Conservation (phyloP, 805 yeast genomes). For the Kodamaea neixiangensis region DNA sequence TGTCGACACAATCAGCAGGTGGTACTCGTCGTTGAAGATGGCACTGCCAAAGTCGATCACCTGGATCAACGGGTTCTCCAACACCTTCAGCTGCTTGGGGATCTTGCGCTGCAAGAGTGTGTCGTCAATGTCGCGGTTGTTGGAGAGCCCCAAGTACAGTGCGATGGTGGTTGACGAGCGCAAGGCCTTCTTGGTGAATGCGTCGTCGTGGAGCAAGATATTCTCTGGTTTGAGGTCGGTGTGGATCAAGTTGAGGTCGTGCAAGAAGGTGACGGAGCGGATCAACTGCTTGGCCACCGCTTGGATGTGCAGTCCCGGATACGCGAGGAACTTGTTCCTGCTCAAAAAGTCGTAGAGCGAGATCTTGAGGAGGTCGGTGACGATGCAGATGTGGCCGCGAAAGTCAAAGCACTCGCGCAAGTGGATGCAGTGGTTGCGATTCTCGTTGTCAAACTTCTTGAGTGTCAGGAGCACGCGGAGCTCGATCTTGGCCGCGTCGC, state of each 20-base stretch:
- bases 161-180: conserved; percentile 35
- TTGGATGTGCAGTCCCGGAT: conserved; percentile 92
- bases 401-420: conserved; percentile 88
- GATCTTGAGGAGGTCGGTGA: conserved; percentile 82
- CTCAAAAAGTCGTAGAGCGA: conserved; percentile 90
- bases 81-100: conserved; percentile 46
- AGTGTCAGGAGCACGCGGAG: conserved; percentile 76
- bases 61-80: conserved; percentile 79
- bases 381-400: conserved; percentile 90
- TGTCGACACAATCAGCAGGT: conserved; percentile 88
- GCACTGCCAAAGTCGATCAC: conserved; percentile 98
- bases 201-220: conserved; percentile 64
- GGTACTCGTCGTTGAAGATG: conserved; percentile 90
- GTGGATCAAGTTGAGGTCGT: conserved; percentile 86
- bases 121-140: conserved; percentile 4
- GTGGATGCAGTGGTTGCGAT: conserved; percentile 77
- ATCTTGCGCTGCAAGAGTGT: conserved; percentile 17
- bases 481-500: conserved; percentile 95
- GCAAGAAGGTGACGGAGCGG: conserved; percentile 83
- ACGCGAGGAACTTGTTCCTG: conserved; percentile 78
- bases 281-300: conserved; percentile 84
- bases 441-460: conserved; percentile 67
- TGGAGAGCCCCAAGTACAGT: conserved; percentile 29
- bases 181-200: conserved; percentile 41
- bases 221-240: conserved; percentile 98